A percentile compares a stretch with the other conserved stretches of the same genome.
Evolutionary conservation across 2,329 filamentous ascomycete genomes (phyloP).

Genomic region (Daldinia sp.): DNA sequence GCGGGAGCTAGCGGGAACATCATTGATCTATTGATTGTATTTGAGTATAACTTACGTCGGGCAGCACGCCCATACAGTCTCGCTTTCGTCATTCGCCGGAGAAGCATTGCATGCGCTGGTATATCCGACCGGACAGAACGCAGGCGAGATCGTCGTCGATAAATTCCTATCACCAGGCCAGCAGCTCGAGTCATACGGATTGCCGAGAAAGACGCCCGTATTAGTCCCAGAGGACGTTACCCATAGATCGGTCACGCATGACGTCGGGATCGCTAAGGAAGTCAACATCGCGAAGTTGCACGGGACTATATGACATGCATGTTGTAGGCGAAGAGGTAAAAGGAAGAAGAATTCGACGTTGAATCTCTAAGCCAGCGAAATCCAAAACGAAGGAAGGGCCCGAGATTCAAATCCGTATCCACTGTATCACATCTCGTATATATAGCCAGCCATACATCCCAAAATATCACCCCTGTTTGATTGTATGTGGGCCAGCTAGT

Average conservation of each 20-base stretch:
- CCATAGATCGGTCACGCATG: constrained; percentile 19
- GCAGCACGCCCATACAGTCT: constrained; percentile 26
- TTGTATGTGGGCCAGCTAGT: neutral
- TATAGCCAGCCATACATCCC: neutral
- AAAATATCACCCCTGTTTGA: neutral
- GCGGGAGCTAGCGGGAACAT: neutral
- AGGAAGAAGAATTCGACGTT: neutral
- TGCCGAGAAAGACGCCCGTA: neutral
- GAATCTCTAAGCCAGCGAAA: neutral
- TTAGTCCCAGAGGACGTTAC: neutral
- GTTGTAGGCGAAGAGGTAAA: neutral
- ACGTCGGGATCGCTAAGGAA: constrained; percentile 4
- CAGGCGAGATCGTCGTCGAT: constrained; percentile 19
- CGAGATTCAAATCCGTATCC: neutral
- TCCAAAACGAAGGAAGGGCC: neutral
- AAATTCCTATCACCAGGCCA: constrained; percentile 6
- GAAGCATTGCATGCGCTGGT: constrained; percentile 12
- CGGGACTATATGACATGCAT: neutral
- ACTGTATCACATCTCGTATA: neutral
- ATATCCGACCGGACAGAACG: constrained; percentile 18
- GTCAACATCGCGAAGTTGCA: constrained; percentile 6
- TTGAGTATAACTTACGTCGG: constrained; percentile 9
- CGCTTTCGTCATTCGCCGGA: constrained; percentile 1
- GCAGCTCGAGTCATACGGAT: constrained; percentile 9
- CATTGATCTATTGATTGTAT: neutral